Percentiles rank a stretch among this genome's conserved stretches.
Evolutionary conservation across 1,139 yeast genomes (phyloP).

Genomic region (Insectozyma bohioensis): DNA sequence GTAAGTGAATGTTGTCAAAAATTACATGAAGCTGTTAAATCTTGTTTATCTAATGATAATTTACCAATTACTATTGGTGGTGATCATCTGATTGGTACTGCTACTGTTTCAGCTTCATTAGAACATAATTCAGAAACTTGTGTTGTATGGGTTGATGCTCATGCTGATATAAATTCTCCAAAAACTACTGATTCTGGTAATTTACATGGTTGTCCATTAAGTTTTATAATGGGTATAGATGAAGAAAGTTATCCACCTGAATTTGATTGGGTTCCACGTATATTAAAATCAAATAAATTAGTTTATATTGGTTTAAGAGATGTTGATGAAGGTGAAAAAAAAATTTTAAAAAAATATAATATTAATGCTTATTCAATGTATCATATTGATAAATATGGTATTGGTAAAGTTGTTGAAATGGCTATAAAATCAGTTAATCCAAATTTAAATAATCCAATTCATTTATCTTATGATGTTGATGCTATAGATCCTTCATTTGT

Average conservation of each 20-base stretch:
- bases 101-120: conserved; percentile 84
- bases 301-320: conserved; percentile 96
- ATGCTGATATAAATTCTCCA: conserved; percentile 96
- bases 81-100: conserved; percentile 95
- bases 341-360: conserved; percentile 64
- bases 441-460: conserved; percentile 71
- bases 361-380: conserved; percentile 94
- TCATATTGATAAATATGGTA: conserved; percentile 92
- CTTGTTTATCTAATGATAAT: conserved; percentile 47
- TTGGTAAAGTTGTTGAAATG: conserved; percentile 88
- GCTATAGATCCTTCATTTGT: conserved; percentile 94
- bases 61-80: conserved; percentile 92
- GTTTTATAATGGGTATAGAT: conserved; percentile 82
- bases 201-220: conserved; percentile 94
- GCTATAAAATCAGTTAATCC: conserved; percentile 83
- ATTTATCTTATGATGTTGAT: conserved; percentile 92
- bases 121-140: conserved; percentile 84
- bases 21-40: conserved; percentile 61
- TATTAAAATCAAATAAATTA: conserved; percentile 65
- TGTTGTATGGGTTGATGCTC: conserved; percentile 95
- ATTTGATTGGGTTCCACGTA: conserved; percentile 76
- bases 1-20: conserved; percentile 72
- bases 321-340: conserved; percentile 83
- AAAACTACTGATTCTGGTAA: conserved; percentile 84
- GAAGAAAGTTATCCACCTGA: conserved; percentile 64